phyloP scores from a whole-genome alignment of 352 stramenopile species.

The Pseudoperonospora humuli region DNA sequence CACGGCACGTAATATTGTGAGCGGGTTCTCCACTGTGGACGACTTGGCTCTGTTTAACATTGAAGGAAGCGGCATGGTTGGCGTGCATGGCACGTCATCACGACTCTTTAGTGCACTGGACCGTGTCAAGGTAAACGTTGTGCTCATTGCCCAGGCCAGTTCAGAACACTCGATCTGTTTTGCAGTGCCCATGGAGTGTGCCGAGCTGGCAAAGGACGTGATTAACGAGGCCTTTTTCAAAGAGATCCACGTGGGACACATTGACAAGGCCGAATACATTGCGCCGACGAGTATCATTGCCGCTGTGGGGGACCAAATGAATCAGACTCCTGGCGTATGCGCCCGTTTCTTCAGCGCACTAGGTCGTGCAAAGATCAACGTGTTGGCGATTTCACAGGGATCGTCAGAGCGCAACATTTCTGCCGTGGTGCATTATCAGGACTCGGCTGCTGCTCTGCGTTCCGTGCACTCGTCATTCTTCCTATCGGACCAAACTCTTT shows the following conservation, averaged over 20 bases:
- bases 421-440: conserved; percentile 82
- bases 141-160: conserved; percentile 91
- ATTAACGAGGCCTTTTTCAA: conserved; percentile 85
- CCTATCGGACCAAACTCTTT: conserved; percentile 89
- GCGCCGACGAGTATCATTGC: conserved; percentile 92
- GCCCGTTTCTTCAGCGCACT: conserved; percentile 92
- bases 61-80: conserved; percentile 93
- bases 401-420: conserved; percentile 93
- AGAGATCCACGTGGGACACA: conserved; percentile 77
- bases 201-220: conserved; percentile 55
- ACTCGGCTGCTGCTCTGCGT: conserved; percentile 88
- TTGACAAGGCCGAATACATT: conserved; percentile 79
- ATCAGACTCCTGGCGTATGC: conserved; percentile 85
- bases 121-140: conserved; percentile 88
- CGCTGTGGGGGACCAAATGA: conserved; percentile 94
- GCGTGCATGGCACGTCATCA: conserved; percentile 89
- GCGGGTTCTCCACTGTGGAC: conserved; percentile 90
- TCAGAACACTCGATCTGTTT: conserved; percentile 96
- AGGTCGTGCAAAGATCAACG: conserved; percentile 91
- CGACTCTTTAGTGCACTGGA: conserved; percentile 91
- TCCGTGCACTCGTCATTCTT: conserved; percentile 94
- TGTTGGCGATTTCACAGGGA: conserved; percentile 93
- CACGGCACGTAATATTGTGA: conserved; percentile 70
- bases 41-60: conserved; percentile 94
- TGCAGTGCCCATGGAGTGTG: conserved; percentile 76